A percentile compares a stretch with the other conserved stretches of the same genome.
phyloP scores from a whole-genome alignment of 2,329 filamentous ascomycete genomes.

The Keithomyces neogunnii region DNA sequence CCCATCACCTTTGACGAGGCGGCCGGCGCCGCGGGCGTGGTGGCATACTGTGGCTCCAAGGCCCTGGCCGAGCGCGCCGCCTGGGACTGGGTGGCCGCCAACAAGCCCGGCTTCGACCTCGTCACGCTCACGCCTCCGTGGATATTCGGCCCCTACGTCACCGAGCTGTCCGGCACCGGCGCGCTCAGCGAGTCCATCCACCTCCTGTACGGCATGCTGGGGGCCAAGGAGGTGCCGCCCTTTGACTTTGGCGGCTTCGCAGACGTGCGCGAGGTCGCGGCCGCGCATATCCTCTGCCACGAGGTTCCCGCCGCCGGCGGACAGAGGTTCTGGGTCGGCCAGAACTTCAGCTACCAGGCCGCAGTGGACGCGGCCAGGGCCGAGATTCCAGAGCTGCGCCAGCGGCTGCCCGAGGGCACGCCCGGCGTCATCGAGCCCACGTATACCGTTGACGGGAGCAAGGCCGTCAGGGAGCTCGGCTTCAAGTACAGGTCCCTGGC shows the following conservation, averaged over 20 bases:
- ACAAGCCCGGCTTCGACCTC: constrained; percentile 46
- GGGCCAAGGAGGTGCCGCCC: constrained; percentile 10
- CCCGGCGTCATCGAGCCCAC: constrained; percentile 21
- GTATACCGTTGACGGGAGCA: constrained; percentile 34
- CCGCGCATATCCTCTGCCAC: constrained; percentile 50
- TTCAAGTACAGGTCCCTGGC: constrained; percentile 46
- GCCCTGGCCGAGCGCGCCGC: constrained; percentile 59
- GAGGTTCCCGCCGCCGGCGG: constrained; percentile 45
- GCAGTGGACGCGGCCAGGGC: constrained; percentile 43
- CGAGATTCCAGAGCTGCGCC: constrained; percentile 38
- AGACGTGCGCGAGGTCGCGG: constrained; percentile 50
- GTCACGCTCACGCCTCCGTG: constrained; percentile 54
- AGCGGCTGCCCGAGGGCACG: constrained; percentile 10
- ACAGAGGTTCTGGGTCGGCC: constrained; percentile 55
- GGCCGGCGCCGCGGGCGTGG: constrained; percentile 7
- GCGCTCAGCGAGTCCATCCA: constrained; percentile 12
- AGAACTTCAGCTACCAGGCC: constrained; percentile 53
- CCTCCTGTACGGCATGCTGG: constrained; percentile 10
- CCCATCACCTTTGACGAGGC: constrained; percentile 18
- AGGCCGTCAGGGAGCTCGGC: constrained; percentile 37
- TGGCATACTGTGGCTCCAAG: constrained; percentile 17
- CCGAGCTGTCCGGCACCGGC: constrained; percentile 7
- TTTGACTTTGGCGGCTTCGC: constrained; percentile 34
- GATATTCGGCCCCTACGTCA: constrained; percentile 49
- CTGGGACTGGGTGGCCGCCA: constrained; percentile 37